These are phyloP conservation scores for Nemania diffusa DNA, from an alignment of 2,329 filamentous ascomycete genomes.

Conservation along the genomic window DNA sequence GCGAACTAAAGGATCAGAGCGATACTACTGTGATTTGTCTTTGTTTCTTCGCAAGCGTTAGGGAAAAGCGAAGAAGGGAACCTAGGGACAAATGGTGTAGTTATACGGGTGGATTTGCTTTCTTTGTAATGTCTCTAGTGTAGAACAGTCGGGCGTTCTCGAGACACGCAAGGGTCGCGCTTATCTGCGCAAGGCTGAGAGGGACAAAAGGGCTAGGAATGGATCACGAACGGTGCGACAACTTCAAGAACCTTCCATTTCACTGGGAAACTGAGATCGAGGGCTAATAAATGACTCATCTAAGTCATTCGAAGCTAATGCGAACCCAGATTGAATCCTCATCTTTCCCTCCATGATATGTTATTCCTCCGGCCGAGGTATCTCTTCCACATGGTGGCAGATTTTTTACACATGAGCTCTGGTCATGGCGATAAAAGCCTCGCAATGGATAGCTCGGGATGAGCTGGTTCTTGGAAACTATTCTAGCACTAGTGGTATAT, in stretches of 20 bases:
- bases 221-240: conserved; percentile 10
- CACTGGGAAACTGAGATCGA: conserved; percentile 3
- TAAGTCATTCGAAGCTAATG: background rate
- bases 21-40: conserved; percentile 27
- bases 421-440: background rate
- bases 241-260: conserved; percentile 17
- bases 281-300: conserved; percentile 10
- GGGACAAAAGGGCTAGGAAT: conserved; percentile 11
- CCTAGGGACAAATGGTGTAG: conserved; percentile 16
- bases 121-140: conserved; percentile 25
- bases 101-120: conserved; percentile 12
- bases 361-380: background rate
- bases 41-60: conserved; percentile 12
- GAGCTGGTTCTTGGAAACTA: background rate
- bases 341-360: background rate
- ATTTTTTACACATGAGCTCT: too few relatives aligned
- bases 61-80: conserved; percentile 21
- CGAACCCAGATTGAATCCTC: background rate
- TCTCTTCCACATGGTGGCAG: background rate
- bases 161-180: conserved; percentile 23
- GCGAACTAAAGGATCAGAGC: conserved; percentile 23
- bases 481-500: background rate
- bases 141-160: conserved; percentile 33
- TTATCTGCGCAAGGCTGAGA: conserved; percentile 13
- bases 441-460: background rate